phyloP scores from a whole-genome alignment of 371 early-diverging fungal genomes.

The Blakeslea trispora region DNA sequence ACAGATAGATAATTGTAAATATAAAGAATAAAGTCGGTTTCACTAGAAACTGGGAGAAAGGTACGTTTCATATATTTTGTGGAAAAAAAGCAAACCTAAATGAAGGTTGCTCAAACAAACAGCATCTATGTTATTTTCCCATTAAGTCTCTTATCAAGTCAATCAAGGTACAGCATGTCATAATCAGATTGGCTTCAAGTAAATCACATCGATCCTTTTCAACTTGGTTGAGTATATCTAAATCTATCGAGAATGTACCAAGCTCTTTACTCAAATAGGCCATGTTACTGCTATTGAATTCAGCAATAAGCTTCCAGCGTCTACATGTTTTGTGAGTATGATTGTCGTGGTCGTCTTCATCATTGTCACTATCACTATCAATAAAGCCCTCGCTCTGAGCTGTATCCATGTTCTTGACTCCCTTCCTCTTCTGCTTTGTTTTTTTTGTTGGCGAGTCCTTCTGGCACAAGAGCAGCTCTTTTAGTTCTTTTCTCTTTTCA shows the following conservation, averaged over 20 bases:
- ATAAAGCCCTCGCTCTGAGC: slow-evolving; percentile 17
- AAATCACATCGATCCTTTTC: slow-evolving; percentile 24
- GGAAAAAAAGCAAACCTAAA: slow-evolving; percentile 16
- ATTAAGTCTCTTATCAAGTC: slow-evolving; percentile 28
- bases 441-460: slow-evolving; percentile 1
- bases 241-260: slow-evolving; percentile 38
- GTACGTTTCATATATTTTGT: not conserved
- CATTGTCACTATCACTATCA: slow-evolving; percentile 30
- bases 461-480: not conserved
- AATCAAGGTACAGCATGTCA: slow-evolving; percentile 45
- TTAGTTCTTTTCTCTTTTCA: slow-evolving; percentile 9
- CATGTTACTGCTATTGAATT: slow-evolving; percentile 44
- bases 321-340: slow-evolving; percentile 27
- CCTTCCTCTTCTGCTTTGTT: slow-evolving; percentile 6
- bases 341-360: slow-evolving; percentile 29
- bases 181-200: slow-evolving; percentile 34
- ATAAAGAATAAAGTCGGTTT: not conserved
- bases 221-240: slow-evolving; percentile 25
- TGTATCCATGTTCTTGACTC: not conserved
- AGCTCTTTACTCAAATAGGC: slow-evolving; percentile 31
- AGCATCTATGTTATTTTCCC: slow-evolving; percentile 3
- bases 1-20: not conserved
- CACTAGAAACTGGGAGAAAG: not conserved
- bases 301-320: slow-evolving; percentile 31
- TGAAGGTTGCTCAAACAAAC: slow-evolving; percentile 5